phyloP scores from a whole-genome alignment of 768 basidiomycete species.

The Lactarius hatsudake region DNA sequence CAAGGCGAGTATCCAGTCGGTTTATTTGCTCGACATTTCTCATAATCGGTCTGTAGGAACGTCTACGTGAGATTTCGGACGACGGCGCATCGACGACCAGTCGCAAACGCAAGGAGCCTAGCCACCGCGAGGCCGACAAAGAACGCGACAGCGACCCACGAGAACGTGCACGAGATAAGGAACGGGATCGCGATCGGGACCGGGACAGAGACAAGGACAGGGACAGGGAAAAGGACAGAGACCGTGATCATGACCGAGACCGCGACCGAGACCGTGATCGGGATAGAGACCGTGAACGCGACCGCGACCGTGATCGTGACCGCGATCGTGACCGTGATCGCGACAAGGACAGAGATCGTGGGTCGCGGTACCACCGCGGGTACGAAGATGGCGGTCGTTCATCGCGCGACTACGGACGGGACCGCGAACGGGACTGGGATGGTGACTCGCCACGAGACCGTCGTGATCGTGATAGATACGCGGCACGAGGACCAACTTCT shows the following conservation, averaged over 20 bases:
- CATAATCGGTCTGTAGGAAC: constrained; percentile 50
- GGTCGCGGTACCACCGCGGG: constrained; percentile 28
- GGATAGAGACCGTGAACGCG: constrained; percentile 30
- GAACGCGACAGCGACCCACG: constrained; percentile 42
- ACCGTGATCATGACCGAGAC: constrained; percentile 25
- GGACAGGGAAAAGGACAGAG: constrained; percentile 18
- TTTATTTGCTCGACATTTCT: background rate
- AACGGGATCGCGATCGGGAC: constrained; percentile 35
- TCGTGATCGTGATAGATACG: constrained; percentile 41
- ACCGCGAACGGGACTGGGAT: constrained; percentile 35
- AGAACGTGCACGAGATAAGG: constrained; percentile 37
- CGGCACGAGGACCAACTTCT: constrained; percentile 53
- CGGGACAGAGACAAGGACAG: constrained; percentile 30
- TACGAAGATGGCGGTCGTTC: constrained; percentile 24
- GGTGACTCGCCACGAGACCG: constrained; percentile 28
- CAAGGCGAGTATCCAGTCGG: constrained; percentile 50
- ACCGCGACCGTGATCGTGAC: constrained; percentile 37
- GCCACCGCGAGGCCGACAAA: constrained; percentile 30
- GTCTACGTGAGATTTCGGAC: constrained; percentile 71
- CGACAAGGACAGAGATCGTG: constrained; percentile 21
- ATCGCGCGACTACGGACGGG: constrained; percentile 30
- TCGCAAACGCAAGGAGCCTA: constrained; percentile 75
- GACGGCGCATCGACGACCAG: constrained; percentile 80
- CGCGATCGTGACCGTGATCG: constrained; percentile 30
- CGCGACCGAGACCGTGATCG: constrained; percentile 30